Conservation (phyloP, 352 stramenopile species). For the Peronospora destructor region DNA sequence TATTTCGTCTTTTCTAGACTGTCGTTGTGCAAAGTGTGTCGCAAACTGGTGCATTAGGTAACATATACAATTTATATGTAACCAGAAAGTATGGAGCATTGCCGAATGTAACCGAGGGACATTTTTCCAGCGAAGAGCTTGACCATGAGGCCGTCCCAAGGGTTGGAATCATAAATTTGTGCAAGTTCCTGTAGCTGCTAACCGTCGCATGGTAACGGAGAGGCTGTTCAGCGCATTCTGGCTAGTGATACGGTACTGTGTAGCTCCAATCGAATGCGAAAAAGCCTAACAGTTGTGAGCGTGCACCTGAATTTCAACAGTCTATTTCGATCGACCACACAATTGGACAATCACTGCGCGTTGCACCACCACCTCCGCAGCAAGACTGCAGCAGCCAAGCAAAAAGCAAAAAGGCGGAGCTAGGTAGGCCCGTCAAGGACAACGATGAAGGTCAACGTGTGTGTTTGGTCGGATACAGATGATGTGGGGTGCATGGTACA, state of each 20-base stretch:
- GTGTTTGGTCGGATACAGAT: no score
- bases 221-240: constrained; percentile 72
- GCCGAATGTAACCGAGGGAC: constrained; percentile 69
- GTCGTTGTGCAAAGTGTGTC: no score
- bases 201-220: constrained; percentile 68
- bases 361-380: no score
- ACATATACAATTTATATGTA: no score
- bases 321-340: constrained; percentile 48
- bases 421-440: constrained; percentile 54
- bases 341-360: constrained; percentile 40
- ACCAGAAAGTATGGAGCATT: constrained; percentile 8
- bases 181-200: no score
- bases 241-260: constrained; percentile 44
- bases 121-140: constrained; percentile 74
- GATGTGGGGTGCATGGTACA: no score
- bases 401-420: constrained; percentile 28
- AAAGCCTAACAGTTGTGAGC: constrained; percentile 42
- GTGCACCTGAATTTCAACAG: constrained; percentile 45
- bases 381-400: neutral
- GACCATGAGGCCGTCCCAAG: constrained; percentile 27
- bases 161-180: no score
- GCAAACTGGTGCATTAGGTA: no score
- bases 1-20: neutral
- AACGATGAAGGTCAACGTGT: no score
- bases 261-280: constrained; percentile 25